A percentile compares a stretch with the other conserved stretches of the same genome.
Evolutionary conservation across 2,329 filamentous ascomycete species (phyloP).

Genomic region (Penicillium sp.): DNA sequence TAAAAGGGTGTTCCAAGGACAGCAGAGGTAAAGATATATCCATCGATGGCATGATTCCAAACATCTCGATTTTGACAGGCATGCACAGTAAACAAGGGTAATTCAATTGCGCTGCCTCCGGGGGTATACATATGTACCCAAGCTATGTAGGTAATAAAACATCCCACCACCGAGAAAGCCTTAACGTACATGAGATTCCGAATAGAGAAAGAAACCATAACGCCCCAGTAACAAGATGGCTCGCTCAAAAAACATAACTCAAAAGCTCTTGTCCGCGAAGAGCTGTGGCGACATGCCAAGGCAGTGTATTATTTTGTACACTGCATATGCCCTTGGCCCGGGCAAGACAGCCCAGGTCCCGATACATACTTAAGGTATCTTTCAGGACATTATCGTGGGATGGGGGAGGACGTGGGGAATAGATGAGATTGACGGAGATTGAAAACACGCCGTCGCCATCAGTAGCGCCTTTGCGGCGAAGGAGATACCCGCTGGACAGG

Average conservation of each 20-base stretch:
- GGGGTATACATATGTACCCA: conserved; percentile 11
- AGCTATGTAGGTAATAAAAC: conserved; percentile 2
- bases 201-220: conserved; percentile 4
- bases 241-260: conserved; percentile 41
- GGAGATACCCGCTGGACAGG: conserved; percentile 48
- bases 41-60: neutral
- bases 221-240: conserved; percentile 6
- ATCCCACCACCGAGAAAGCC: conserved; percentile 9
- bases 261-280: conserved; percentile 44
- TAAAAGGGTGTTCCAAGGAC: neutral
- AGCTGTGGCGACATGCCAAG: conserved; percentile 51
- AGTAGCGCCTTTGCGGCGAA: conserved; percentile 45
- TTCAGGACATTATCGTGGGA: conserved; percentile 40
- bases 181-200: conserved; percentile 5
- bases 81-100: neutral
- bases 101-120: conserved; percentile 16
- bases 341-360: conserved; percentile 46
- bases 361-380: conserved; percentile 47
- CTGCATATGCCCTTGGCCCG: conserved; percentile 44
- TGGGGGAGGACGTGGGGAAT: conserved; percentile 31
- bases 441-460: conserved; percentile 44
- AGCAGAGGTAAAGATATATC: neutral
- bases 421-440: conserved; percentile 46
- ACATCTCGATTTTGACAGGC: neutral
- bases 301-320: conserved; percentile 44